A percentile compares a stretch with the other conserved stretches of the same genome.
phyloP scores from a whole-genome alignment of 768 basidiomycete genomes.

The Auricularia auricula-judae region DNA sequence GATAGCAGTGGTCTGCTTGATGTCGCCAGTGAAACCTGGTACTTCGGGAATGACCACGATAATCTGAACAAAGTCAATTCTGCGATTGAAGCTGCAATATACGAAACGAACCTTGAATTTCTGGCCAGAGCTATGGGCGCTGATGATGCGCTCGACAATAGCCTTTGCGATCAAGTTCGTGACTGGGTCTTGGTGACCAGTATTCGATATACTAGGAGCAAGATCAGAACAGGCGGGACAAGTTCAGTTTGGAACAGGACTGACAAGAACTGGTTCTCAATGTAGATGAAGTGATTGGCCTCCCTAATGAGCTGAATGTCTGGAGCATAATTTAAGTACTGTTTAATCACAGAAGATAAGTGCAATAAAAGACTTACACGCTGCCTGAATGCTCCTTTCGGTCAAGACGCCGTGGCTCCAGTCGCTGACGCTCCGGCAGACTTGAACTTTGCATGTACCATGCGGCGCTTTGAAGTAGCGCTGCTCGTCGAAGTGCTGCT shows the following conservation, averaged over 20 bases:
- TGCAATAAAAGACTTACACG: conserved; percentile 44
- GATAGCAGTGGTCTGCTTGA: conserved; percentile 51
- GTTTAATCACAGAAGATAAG: too few species aligned
- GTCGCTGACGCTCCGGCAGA: conserved; percentile 75
- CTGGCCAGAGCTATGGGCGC: conserved; percentile 54
- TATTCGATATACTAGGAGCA: conserved; percentile 59
- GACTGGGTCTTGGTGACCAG: conserved; percentile 50
- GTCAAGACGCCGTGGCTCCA: conserved; percentile 91
- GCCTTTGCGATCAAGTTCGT: conserved; percentile 78
- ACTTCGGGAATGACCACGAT: conserved; percentile 83
- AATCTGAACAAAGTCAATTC: conserved; percentile 29
- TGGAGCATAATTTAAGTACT: conserved; percentile 14
- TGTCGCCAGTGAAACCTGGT: conserved; percentile 80
- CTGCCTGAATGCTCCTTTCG: conserved; percentile 88
- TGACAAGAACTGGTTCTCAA: conserved; percentile 87
- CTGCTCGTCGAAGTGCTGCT: conserved; percentile 26
- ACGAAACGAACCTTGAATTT: conserved; percentile 59
- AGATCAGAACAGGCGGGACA: background rate
- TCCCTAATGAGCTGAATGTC: conserved; percentile 75
- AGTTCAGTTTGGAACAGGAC: conserved; percentile 16
- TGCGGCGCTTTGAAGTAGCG: conserved; percentile 33
- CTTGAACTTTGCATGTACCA: conserved; percentile 63
- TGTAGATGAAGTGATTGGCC: conserved; percentile 83
- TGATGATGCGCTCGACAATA: conserved; percentile 72
- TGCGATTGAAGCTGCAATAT: too few species aligned